These are phyloP conservation scores for Crucibulum laeve DNA, from an alignment of 768 basidiomycete genomes.

Conservation along the genomic window DNA sequence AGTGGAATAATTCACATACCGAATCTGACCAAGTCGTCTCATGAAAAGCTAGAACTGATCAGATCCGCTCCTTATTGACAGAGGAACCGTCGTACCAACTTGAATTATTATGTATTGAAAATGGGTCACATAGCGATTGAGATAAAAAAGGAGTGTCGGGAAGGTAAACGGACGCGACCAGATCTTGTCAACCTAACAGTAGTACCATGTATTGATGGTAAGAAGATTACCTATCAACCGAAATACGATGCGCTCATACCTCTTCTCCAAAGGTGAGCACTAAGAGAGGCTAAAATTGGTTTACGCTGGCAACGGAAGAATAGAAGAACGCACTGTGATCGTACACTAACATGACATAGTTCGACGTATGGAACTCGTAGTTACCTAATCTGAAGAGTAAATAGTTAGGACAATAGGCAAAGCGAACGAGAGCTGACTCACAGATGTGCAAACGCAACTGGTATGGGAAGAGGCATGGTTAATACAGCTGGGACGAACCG, in stretches of 20 bases:
- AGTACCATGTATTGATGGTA: neutral
- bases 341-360: constrained; percentile 17
- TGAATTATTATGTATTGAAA: constrained; percentile 18
- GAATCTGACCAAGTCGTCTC: constrained; percentile 17
- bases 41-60: constrained; percentile 11
- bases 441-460: constrained; percentile 16
- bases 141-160: constrained; percentile 13
- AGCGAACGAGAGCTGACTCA: constrained; percentile 2
- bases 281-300: neutral
- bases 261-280: constrained; percentile 16
- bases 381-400: constrained; percentile 11
- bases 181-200: constrained; percentile 16
- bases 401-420: neutral
- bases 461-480: constrained; percentile 13
- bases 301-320: neutral
- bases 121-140: constrained; percentile 18
- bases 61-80: neutral
- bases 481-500: neutral
- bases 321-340: constrained; percentile 12
- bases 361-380: constrained; percentile 18
- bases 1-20: constrained; percentile 5
- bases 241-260: constrained; percentile 1
- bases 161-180: constrained; percentile 15
- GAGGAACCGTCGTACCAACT: constrained; percentile 11
- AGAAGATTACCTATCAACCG: neutral